Base-by-base conservation (phyloP, 805 yeast genomes). In the Hanseniaspora taiwanica region DNA sequence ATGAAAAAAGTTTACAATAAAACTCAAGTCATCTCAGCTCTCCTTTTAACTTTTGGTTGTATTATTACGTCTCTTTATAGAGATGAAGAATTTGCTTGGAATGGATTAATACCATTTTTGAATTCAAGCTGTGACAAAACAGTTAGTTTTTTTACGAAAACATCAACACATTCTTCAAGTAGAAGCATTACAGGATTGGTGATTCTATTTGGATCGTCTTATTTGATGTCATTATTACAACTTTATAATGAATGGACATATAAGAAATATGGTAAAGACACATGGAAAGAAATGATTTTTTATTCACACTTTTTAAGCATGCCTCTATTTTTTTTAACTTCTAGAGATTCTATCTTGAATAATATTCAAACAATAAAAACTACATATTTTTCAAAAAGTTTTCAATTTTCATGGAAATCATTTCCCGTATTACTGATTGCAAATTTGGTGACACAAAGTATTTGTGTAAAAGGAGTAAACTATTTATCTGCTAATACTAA, bases 391-490 rank as follows among this genome's bases (percentile, higher is more conserved):
- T 53, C 40, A 31, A 45, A 38, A 37, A 48, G 36, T 27, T 40
- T 27, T 27, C 31, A 6, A 31, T 5, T 51, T 6, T 20, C 49
- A 8, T 52, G 52, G 1, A 18, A 48, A 10, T 20, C 37, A 8
- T 27, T 63, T 10, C 53, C 63, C 2, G 46, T 12, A 16, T 56
- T 58, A 47, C 48, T 75, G 16, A 10, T 58, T 3, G 46, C 64
- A 12, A 78, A 76, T 49, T 65, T 66, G 14, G 13, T 64, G 1
- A 72, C 82, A 0, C 84, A 78, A 54, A 65, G 69, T 46, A 39
- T 74, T 3, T 81, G 93, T 51, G 73, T 78, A 1, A 58, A 71
- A 10, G 86, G 89, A 4, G 89, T 81, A 10, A 78, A 76, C 50
- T 64, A 63, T 49, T 59, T 81, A 19, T 74, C 78, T 0, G 13